Conservation (phyloP, 2,329 filamentous ascomycete genomes). For the Curvularia spicifera region DNA sequence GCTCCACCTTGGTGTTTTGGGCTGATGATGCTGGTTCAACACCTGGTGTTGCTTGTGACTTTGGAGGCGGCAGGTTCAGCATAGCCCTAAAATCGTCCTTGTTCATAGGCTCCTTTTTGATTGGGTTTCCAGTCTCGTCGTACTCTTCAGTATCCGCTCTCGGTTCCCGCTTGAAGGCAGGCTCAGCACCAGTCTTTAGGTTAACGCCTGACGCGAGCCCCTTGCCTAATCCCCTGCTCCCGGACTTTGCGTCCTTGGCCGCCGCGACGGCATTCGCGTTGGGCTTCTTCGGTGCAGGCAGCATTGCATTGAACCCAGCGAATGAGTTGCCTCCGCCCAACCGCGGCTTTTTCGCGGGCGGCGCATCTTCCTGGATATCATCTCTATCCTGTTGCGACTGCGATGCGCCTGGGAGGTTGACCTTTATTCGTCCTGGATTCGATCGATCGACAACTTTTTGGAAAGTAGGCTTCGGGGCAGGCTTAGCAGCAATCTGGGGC, state of each 20-base stretch:
- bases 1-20: conserved; percentile 46
- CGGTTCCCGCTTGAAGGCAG: conserved; percentile 75
- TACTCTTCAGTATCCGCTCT: conserved; percentile 46
- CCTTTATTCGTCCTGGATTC: conserved; percentile 82
- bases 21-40: conserved; percentile 2
- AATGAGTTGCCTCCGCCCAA: conserved; percentile 70
- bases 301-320: conserved; percentile 81
- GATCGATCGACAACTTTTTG: conserved; percentile 82
- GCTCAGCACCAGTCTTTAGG: conserved; percentile 81
- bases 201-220: conserved; percentile 66
- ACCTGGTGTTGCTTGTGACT: conserved; percentile 43
- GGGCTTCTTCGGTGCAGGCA: conserved; percentile 79
- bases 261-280: conserved; percentile 29
- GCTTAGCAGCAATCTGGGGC: conserved; percentile 51
- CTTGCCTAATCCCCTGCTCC: conserved; percentile 45
- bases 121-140: conserved; percentile 46
- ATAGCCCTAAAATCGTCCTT: conserved; percentile 43
- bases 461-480: conserved; percentile 64
- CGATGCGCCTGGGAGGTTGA: conserved; percentile 71
- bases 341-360: conserved; percentile 73
- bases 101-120: conserved; percentile 37
- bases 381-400: conserved; percentile 48
- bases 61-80: conserved; percentile 45
- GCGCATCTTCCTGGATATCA: conserved; percentile 51
- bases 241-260: conserved; percentile 34